These are phyloP conservation scores for Camellia sinensis DNA, from an alignment of 148 eudicot species.

Conservation along the genomic window DNA sequence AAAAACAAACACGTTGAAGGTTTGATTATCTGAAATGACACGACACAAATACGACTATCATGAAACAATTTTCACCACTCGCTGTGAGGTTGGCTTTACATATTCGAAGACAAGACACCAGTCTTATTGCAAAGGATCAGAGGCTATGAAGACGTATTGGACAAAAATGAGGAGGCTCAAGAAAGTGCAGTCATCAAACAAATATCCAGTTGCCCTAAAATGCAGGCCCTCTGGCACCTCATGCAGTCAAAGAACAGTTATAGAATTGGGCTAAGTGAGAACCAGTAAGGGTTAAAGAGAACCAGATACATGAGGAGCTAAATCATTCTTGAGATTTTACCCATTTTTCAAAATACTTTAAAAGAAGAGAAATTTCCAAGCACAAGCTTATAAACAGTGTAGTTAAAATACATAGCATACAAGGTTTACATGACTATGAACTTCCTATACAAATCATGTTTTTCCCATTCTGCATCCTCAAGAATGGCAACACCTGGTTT, in stretches of 20 bases:
- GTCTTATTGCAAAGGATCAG: slow-evolving; percentile 11
- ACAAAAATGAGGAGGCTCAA: slow-evolving; percentile 21
- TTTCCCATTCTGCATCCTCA: neutral
- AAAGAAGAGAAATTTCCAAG: neutral
- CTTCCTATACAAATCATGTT: neutral
- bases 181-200: neutral
- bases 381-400: neutral
- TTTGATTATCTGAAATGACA: no score
- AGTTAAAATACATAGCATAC: neutral
- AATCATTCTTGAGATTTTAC: neutral
- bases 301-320: neutral
- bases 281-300: neutral
- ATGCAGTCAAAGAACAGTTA: neutral
- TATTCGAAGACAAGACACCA: no score
- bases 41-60: no score
- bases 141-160: slow-evolving; percentile 14
- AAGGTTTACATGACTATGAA: neutral
- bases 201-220: neutral
- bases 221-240: neutral
- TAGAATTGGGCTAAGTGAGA: neutral
- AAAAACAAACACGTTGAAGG: no score
- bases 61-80: no score
- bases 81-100: no score
- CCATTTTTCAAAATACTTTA: no score
- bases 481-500: neutral